These are phyloP conservation scores for Gnomoniopsis sp. DNA, from an alignment of 2,329 filamentous ascomycete species.

Conservation along the genomic window DNA sequence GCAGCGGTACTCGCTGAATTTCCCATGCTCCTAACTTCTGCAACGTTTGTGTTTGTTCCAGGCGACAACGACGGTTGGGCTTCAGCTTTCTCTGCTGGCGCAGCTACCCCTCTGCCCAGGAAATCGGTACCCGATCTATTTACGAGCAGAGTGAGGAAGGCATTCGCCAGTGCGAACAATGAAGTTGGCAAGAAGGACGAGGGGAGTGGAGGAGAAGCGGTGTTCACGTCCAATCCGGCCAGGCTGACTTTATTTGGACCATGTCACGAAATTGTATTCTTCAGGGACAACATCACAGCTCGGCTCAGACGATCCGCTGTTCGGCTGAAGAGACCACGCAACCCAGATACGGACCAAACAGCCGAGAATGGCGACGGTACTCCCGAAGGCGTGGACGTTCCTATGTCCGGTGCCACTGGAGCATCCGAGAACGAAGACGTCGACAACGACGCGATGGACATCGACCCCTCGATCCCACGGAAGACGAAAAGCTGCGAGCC, in stretches of 20 bases:
- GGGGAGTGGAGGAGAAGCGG: constrained; percentile 63
- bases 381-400: constrained; percentile 25
- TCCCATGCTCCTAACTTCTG: constrained; percentile 70
- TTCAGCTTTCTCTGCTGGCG: constrained; percentile 76
- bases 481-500: constrained; percentile 8
- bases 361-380: constrained; percentile 24
- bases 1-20: constrained; percentile 82
- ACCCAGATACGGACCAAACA: constrained; percentile 26
- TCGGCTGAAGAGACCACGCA: constrained; percentile 52
- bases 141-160: constrained; percentile 78
- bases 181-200: constrained; percentile 52
- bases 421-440: constrained; percentile 20
- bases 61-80: constrained; percentile 98
- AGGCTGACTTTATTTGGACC: constrained; percentile 83
- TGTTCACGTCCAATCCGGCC: constrained; percentile 88
- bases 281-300: constrained; percentile 81
- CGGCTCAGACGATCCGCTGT: constrained; percentile 76
- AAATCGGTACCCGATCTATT: constrained; percentile 82
- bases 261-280: constrained; percentile 79
- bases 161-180: constrained; percentile 73
- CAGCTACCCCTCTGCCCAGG: constrained; percentile 65
- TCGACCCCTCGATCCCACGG: constrained; percentile 31
- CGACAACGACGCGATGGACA: constrained; percentile 36
- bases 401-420: constrained; percentile 28
- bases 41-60: constrained; percentile 88